Percentiles rank a stretch among this genome's conserved stretches.
Evolutionary conservation across 2,329 filamentous ascomycete genomes (phyloP).

Genomic region (Endoconidiophora polonica): DNA sequence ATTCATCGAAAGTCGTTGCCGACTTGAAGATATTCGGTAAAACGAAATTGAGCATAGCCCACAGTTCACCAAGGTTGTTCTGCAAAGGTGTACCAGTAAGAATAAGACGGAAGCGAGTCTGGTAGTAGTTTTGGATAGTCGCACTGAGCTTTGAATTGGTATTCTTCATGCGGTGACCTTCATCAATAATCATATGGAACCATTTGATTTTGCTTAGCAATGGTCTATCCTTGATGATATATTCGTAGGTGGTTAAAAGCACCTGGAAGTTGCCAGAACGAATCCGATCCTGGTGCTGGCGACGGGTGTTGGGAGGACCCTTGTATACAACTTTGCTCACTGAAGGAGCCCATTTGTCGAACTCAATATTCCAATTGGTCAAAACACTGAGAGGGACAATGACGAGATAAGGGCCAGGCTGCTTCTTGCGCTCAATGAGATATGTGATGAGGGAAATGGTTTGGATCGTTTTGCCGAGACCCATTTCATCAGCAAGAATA

Average conservation of each 20-base stretch:
- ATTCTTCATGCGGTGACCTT: slow-evolving; percentile 99
- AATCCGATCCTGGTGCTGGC: slow-evolving; percentile 83
- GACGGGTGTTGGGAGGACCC: slow-evolving; percentile 74
- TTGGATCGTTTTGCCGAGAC: slow-evolving; percentile 98
- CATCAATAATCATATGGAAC: slow-evolving; percentile 99
- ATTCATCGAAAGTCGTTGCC: slow-evolving; percentile 95
- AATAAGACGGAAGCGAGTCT: slow-evolving; percentile 86
- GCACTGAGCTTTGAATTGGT: slow-evolving; percentile 87
- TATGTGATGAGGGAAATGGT: slow-evolving; percentile 96
- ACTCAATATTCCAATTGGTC: slow-evolving; percentile 97
- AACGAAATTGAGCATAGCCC: slow-evolving; percentile 97
- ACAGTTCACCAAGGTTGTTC: slow-evolving; percentile 90
- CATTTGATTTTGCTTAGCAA: slow-evolving; percentile 97
- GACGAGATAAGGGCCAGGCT: slow-evolving; percentile 82
- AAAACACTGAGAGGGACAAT: slow-evolving; percentile 94
- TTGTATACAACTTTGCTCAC: slow-evolving; percentile 88
- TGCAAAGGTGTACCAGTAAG: slow-evolving; percentile 93
- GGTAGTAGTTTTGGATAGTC: slow-evolving; percentile 90
- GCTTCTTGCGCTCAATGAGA: slow-evolving; percentile 87
- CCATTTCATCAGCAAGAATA: slow-evolving; percentile 98
- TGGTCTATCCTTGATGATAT: slow-evolving; percentile 97
- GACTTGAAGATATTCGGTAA: slow-evolving; percentile 98
- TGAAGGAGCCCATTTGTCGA: slow-evolving; percentile 94
- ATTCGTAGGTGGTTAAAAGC: slow-evolving; percentile 92
- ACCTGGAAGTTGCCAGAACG: slow-evolving; percentile 93